These are phyloP conservation scores for Lablab purpureus DNA, from an alignment of 306 rosid species.

Conservation along the genomic window DNA sequence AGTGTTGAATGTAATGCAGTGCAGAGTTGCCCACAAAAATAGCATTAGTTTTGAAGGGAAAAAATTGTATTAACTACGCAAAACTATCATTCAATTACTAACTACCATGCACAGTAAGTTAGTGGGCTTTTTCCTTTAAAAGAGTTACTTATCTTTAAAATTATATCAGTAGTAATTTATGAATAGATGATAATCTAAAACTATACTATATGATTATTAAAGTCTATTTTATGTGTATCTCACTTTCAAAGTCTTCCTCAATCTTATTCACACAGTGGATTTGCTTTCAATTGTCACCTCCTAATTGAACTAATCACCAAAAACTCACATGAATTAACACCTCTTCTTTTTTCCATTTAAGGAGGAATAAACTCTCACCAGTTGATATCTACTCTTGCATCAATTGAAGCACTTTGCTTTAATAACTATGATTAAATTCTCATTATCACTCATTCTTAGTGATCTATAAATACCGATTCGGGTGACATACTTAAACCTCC, in stretches of 20 bases:
- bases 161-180: no score
- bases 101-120: no score
- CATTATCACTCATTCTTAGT: neutral
- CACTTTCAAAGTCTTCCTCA: no score
- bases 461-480: neutral
- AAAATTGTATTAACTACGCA: no score
- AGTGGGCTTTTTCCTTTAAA: no score
- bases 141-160: no score
- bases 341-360: neutral
- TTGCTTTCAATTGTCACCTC: neutral
- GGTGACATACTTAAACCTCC: neutral
- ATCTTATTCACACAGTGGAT: no score
- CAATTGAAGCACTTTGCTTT: neutral
- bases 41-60: no score
- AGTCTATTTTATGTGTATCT: no score
- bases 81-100: no score
- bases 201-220: no score
- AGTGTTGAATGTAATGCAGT: constrained; percentile 12
- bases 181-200: no score
- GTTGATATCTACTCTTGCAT: neutral
- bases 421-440: neutral
- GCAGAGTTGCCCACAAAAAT: neutral
- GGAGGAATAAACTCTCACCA: neutral
- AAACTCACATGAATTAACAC: neutral
- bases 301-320: neutral